Base-by-base conservation (phyloP, 805 yeast species). In the Pichia eremophila region DNA sequence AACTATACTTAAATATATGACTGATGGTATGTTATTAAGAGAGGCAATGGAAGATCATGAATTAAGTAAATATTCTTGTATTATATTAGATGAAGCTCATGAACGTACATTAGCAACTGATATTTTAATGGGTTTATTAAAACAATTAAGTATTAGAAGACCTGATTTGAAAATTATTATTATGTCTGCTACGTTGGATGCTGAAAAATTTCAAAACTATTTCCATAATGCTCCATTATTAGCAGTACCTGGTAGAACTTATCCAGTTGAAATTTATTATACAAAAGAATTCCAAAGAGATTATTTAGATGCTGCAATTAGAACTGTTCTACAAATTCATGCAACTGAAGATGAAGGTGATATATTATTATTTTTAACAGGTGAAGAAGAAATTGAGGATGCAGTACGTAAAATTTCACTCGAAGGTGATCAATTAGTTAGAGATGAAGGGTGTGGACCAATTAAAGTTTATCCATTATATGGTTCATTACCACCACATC, bases 111-210 rank as follows among this genome's bases (percentile, higher is more conserved):
- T 91, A 57, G 88, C 98, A 35, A 91, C 99, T 0, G 99, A 91
- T 76, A 91, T 91, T 50, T 71, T 91, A 55, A 91, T 91, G 98
- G 98, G 98, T 51, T 71, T 91, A 51, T 68, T 91, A 59, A 91
- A 91, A 65, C 86, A 89, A 61, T 82, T 91, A 41, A 77, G 87
- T 29, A 57, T 65, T 35, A 77, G 95, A 65, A 78, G 98, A 66
- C 82, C 87, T 19, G 97, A 91, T 60, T 74, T 91, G 60, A 93
- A 93, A 64, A 77, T 91, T 57, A 89, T 91, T 54, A 81, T 91
- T 63, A 91, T 91, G 98, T 89, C 97, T 57, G 99, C 98, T 52
- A 93, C 99, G 2, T 74, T 91, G 63, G 98, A 91, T 69, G 97
- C 98, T 4, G 93, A 89, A 65, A 93, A 91, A 71, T 91, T 90